Evolutionary conservation across 2,329 filamentous ascomycete genomes (phyloP).

Genomic region (Colletotrichum viniferum): DNA sequence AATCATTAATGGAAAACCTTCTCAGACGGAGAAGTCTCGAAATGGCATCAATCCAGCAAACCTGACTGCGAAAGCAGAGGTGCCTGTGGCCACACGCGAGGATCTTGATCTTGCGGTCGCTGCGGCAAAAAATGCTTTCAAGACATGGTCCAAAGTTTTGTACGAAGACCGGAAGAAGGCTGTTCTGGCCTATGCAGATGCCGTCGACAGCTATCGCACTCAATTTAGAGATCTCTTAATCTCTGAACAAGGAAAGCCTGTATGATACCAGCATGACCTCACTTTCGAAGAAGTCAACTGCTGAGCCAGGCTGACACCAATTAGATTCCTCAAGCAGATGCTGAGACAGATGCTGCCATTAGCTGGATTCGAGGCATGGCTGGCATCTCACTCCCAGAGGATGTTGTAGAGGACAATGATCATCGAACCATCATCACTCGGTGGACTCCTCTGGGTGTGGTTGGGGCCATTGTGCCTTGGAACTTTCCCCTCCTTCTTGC

Average conservation of each 20-base stretch:
- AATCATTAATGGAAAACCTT: slow-evolving; percentile 39
- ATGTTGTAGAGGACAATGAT: slow-evolving; percentile 43
- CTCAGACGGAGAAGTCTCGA: background rate
- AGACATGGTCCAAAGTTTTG: slow-evolving; percentile 29
- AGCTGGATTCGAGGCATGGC: slow-evolving; percentile 33
- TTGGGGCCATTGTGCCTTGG: slow-evolving; percentile 53
- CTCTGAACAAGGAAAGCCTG: slow-evolving; percentile 29
- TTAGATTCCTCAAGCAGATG: background rate
- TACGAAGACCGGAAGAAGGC: slow-evolving; percentile 26
- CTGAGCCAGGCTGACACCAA: background rate
- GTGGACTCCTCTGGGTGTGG: slow-evolving; percentile 45
- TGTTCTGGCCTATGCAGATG: slow-evolving; percentile 29
- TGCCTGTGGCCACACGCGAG: background rate
- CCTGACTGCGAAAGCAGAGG: background rate
- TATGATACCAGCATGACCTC: background rate
- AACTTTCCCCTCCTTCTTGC: slow-evolving; percentile 61
- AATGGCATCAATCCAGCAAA: background rate
- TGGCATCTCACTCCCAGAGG: slow-evolving; percentile 37
- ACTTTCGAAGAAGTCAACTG: background rate
- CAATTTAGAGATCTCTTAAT: slow-evolving; percentile 28
- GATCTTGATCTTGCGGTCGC: background rate
- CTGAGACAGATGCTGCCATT: slow-evolving; percentile 28
- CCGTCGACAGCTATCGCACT: slow-evolving; percentile 21
- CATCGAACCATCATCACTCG: slow-evolving; percentile 34
- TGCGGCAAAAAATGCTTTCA: background rate